Evolutionary conservation across 768 basidiomycete species (phyloP).

Genomic region (Punctularia strigosozonata): DNA sequence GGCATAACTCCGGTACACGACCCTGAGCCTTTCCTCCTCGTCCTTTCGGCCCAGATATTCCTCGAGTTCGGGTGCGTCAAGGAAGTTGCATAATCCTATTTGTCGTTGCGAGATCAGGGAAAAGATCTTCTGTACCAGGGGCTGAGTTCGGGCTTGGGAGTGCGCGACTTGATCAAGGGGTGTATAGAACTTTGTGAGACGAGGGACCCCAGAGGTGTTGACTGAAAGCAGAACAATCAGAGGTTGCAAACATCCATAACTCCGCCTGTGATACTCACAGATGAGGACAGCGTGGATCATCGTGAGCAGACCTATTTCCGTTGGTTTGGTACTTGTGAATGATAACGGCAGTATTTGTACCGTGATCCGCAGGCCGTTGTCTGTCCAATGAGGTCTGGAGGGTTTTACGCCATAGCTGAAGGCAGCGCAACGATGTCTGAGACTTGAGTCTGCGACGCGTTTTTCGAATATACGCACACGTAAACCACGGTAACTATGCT

Average conservation of each 20-base stretch:
- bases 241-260: slow-evolving; percentile 10
- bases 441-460: no score
- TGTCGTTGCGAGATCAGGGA: slow-evolving; percentile 76
- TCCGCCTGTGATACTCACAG: slow-evolving; percentile 33
- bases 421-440: no score
- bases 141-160: no score
- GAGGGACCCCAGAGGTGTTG: slow-evolving; percentile 84
- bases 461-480: no score
- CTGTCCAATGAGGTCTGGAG: no score
- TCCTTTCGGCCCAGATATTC: slow-evolving; percentile 47
- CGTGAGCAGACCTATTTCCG: no score
- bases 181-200: slow-evolving; percentile 83
- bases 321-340: neutral
- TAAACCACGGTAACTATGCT: no score
- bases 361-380: no score
- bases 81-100: slow-evolving; percentile 84
- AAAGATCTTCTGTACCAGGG: slow-evolving; percentile 81
- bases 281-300: slow-evolving; percentile 87
- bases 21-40: slow-evolving; percentile 56
- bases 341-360: no score
- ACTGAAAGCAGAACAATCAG: slow-evolving; percentile 32
- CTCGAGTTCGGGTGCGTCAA: slow-evolving; percentile 85
- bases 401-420: no score
- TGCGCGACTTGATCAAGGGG: slow-evolving; percentile 55
- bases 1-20: slow-evolving; percentile 93